Conservation (phyloP, 768 basidiomycete species). For the Auricularia cornea region DNA sequence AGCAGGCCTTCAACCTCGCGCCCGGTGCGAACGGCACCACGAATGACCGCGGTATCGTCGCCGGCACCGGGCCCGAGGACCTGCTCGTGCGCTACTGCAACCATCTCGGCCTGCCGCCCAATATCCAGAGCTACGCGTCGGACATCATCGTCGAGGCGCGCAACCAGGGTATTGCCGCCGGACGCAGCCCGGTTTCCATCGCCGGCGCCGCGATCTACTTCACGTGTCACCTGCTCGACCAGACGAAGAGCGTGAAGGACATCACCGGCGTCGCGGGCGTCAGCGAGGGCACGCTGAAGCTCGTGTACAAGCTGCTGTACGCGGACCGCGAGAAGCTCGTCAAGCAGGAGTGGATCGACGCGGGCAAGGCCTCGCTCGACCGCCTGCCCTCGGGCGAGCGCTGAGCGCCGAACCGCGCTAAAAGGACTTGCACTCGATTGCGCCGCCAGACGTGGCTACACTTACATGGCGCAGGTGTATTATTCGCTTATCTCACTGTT, state of each 20-base stretch:
- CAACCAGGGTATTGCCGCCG: constrained; percentile 82
- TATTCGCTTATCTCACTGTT: no score
- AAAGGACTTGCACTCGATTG: neutral
- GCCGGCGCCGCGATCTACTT: constrained; percentile 97
- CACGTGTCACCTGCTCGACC: constrained; percentile 73
- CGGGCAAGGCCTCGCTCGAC: constrained; percentile 33
- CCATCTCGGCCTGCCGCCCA: constrained; percentile 76
- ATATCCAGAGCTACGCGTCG: constrained; percentile 72
- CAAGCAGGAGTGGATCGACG: constrained; percentile 78
- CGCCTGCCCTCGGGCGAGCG: constrained; percentile 18
- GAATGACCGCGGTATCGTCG: neutral
- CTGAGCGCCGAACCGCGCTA: neutral
- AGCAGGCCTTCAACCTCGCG: constrained; percentile 79
- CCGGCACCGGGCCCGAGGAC: constrained; percentile 58
- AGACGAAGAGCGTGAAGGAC: constrained; percentile 67
- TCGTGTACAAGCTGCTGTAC: constrained; percentile 78
- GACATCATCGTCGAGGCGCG: constrained; percentile 78
- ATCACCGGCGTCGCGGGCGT: constrained; percentile 89
- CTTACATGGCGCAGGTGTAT: no score
- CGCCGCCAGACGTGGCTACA: no score
- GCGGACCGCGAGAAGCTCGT: constrained; percentile 67
- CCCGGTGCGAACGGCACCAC: constrained; percentile 55
- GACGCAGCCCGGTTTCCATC: constrained; percentile 93
- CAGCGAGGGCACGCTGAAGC: constrained; percentile 90
- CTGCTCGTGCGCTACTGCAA: constrained; percentile 91